Conservation (phyloP, 371 early-diverging fungal species). For the Mortierella polycephala region DNA sequence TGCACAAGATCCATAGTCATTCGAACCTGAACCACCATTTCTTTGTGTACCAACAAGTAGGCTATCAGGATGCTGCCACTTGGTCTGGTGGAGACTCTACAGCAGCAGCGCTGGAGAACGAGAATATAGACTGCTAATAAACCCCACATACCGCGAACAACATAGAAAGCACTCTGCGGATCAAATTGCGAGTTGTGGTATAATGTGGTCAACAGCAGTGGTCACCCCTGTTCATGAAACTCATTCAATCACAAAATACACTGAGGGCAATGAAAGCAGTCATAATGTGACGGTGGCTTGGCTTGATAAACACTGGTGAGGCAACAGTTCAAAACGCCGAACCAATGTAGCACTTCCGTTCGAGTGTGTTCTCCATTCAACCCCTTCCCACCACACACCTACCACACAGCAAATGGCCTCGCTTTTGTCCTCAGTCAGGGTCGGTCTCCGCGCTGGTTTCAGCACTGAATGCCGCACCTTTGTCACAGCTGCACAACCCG, state of each 20-base stretch:
- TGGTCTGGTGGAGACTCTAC: neutral
- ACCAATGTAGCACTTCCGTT: too few relatives aligned
- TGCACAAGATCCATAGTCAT: slow-evolving; percentile 77
- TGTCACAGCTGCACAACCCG: slow-evolving; percentile 42
- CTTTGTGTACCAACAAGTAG: slow-evolving; percentile 39
- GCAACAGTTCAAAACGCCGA: too few relatives aligned
- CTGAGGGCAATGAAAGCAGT: neutral
- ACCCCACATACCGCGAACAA: neutral
- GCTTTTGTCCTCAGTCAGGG: slow-evolving; percentile 39
- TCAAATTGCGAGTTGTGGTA: too few relatives aligned
- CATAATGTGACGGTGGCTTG: too few relatives aligned
- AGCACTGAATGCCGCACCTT: slow-evolving; percentile 38
- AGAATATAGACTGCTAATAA: slow-evolving; percentile 24
- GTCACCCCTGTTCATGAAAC: neutral
- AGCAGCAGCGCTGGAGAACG: slow-evolving; percentile 10
- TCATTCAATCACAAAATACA: too few relatives aligned
- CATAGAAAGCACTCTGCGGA: neutral
- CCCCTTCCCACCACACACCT: neutral
- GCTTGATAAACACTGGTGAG: too few relatives aligned
- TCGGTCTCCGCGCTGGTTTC: slow-evolving; percentile 37
- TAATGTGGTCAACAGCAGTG: neutral
- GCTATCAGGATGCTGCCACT: slow-evolving; percentile 6
- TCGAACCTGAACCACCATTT: slow-evolving; percentile 79
- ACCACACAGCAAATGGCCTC: slow-evolving; percentile 33
- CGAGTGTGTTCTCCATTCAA: too few relatives aligned